Base-by-base conservation (phyloP, 2,329 filamentous ascomycete species). In the Ceratocystis ficicola region DNA sequence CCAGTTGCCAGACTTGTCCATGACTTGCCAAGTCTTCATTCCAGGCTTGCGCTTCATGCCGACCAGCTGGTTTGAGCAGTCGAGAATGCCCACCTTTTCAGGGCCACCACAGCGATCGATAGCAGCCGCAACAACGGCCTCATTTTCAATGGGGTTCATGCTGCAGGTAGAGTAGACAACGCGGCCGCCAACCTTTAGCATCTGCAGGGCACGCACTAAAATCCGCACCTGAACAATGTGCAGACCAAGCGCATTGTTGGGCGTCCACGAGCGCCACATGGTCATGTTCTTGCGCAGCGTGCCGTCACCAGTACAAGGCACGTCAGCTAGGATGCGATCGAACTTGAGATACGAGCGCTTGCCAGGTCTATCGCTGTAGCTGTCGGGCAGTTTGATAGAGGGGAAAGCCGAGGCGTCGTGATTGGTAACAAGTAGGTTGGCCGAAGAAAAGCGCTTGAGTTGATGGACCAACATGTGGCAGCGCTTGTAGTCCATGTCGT, bases 91-190 rank as follows among this genome's bases (percentile, higher is more conserved):
- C 62, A 99, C 88, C 73, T 92, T 94, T 15, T 82, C 80, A 3
- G 84, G 76, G 2, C 94, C 94, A 69, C 94, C 94, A 72, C 92
- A 97, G 66, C 92, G 84, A 71, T 91, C 88, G 71, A 99, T 92
- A 10, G 94, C 94, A 30, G 88, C 87, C 0, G 89, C 86, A 68
- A 99, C 80, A 17, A 97, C 91, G 5, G 94, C 87, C 77, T 99
- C 94, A 72, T 99, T 96, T 79, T 99, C 94, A 32, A 97, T 85
- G 0, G 94, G 94, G 77, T 99, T 99, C 89, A 99, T 90, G 75
- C 91, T 96, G 81, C 94, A 99, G 22, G 94, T 99, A 2, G 93
- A 97, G 78, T 97, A 99, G 64, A 99, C 93, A 32, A 97, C 89
- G 69, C 92, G 85, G 63, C 94, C 94, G 50, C 94, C 93, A 66